Conservation (phyloP, 495 filamentous ascomycete genomes). For the Penicillium pulvis region DNA sequence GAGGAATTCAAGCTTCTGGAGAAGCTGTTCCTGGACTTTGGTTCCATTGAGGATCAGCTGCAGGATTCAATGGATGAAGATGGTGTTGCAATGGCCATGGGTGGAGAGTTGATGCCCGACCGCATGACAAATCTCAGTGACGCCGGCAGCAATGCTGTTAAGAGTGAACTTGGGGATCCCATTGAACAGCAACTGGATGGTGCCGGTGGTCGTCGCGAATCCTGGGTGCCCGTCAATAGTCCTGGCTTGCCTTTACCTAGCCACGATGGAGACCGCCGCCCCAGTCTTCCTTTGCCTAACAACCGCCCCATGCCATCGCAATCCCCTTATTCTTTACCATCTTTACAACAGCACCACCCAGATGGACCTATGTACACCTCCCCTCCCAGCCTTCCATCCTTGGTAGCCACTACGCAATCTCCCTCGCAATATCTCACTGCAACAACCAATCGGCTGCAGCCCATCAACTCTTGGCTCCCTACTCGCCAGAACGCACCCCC, state of each 20-base stretch:
- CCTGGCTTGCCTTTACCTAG: conserved; percentile 38
- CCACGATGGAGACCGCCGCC: conserved; percentile 45
- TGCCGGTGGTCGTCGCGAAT: conserved; percentile 42
- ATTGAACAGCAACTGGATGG: conserved; percentile 38
- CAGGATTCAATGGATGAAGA: conserved; percentile 39
- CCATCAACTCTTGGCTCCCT: conserved; percentile 44
- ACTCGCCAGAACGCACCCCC: conserved; percentile 37
- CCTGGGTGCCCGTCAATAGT: conserved; percentile 50
- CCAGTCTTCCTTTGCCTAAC: conserved; percentile 46
- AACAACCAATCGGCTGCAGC: conserved; percentile 43
- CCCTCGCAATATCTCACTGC: conserved; percentile 35
- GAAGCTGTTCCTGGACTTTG: conserved; percentile 60
- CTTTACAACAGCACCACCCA: conserved; percentile 45
- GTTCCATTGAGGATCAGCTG: conserved; percentile 51
- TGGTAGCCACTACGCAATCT: conserved; percentile 34
- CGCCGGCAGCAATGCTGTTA: conserved; percentile 43
- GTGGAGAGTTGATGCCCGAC: conserved; percentile 28
- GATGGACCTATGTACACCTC: conserved; percentile 41
- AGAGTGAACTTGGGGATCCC: conserved; percentile 44
- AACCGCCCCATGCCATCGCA: conserved; percentile 40
- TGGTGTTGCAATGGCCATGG: conserved; percentile 24
- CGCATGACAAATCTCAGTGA: conserved; percentile 43
- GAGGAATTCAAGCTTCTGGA: conserved; percentile 71
- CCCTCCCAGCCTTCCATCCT: conserved; percentile 40
- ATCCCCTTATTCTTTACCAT: conserved; percentile 45